Evolutionary conservation across 1,139 yeast genomes (phyloP).

Genomic region (Geotrichum phurueaensis): DNA sequence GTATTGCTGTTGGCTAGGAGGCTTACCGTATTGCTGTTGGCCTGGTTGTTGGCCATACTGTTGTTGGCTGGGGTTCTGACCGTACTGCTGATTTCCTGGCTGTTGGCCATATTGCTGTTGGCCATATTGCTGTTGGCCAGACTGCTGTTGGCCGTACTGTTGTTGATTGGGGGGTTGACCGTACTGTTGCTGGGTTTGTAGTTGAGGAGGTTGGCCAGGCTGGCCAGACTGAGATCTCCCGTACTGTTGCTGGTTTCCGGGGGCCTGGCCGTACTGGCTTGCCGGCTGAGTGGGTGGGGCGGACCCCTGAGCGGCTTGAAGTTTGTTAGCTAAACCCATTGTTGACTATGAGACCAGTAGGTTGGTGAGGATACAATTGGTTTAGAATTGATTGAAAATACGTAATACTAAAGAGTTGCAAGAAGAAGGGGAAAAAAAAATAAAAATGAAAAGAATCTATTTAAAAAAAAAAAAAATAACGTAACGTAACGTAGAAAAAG

Average conservation of each 20-base stretch:
- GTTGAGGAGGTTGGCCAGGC: constrained; percentile 7
- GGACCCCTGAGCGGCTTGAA: constrained; percentile 17
- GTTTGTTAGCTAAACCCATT: constrained; percentile 19
- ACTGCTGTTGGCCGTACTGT: constrained; percentile 7
- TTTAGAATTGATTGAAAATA: not conserved
- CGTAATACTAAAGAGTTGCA: not conserved
- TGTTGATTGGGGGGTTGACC: constrained; percentile 10
- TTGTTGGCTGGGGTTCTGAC: constrained; percentile 11
- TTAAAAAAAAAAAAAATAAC: not conserved
- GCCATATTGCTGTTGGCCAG: constrained; percentile 2
- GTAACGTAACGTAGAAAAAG: not conserved
- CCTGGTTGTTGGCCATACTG: constrained; percentile 4
- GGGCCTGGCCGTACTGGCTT: not conserved
- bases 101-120: constrained; percentile 8
- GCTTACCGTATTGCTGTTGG: constrained; percentile 6
- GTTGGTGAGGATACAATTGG: not conserved
- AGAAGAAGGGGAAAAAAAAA: not conserved
- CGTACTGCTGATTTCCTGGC: not conserved
- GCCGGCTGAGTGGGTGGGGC: constrained; percentile 1
- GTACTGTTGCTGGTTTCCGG: not conserved
- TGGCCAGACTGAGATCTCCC: constrained; percentile 12
- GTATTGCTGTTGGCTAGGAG: constrained; percentile 24
- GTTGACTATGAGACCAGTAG: not conserved
- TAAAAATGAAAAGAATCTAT: too few species aligned
- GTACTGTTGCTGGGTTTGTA: constrained; percentile 6